Evolutionary conservation across 75 land plant species (phyloP).

Genomic region (Pseudotsuga menziesii): DNA sequence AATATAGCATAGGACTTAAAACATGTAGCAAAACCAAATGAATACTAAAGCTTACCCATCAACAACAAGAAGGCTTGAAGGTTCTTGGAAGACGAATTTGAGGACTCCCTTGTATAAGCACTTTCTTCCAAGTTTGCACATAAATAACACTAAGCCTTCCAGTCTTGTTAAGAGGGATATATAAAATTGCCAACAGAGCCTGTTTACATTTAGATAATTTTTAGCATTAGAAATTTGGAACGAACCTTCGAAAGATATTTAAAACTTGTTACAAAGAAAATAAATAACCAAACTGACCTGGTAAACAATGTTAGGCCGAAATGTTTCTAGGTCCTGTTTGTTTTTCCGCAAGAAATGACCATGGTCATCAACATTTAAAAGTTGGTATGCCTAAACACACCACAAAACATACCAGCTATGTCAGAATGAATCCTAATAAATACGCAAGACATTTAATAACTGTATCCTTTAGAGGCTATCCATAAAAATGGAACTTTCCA

Average conservation of each 20-base stretch:
- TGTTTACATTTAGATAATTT: slow-evolving; percentile 10
- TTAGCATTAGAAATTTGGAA: not conserved
- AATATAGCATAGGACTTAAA: not conserved
- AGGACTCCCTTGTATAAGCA: slow-evolving; percentile 20
- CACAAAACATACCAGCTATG: not conserved
- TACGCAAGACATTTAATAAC: not conserved
- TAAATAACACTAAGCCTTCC: slow-evolving; percentile 72
- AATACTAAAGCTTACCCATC: slow-evolving; percentile 62
- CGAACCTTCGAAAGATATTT: not conserved
- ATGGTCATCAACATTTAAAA: slow-evolving; percentile 69
- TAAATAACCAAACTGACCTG: slow-evolving; percentile 17
- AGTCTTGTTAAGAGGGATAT: slow-evolving; percentile 82
- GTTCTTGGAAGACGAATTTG: slow-evolving; percentile 82
- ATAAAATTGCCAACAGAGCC: slow-evolving; percentile 85
- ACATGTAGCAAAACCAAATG: not conserved
- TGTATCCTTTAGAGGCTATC: too few relatives aligned
- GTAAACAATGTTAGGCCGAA: slow-evolving; percentile 18
- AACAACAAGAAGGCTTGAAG: slow-evolving; percentile 79
- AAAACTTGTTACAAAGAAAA: not conserved
- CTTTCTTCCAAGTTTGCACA: slow-evolving; percentile 20
- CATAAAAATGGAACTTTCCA: too few relatives aligned
- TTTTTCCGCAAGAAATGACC: not conserved
- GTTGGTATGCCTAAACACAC: slow-evolving; percentile 42
- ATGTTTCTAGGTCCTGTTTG: slow-evolving; percentile 25
- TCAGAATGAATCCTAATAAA: not conserved